Conservation (phyloP, 2,329 filamentous ascomycete species). For the Aureobasidium musti region DNA sequence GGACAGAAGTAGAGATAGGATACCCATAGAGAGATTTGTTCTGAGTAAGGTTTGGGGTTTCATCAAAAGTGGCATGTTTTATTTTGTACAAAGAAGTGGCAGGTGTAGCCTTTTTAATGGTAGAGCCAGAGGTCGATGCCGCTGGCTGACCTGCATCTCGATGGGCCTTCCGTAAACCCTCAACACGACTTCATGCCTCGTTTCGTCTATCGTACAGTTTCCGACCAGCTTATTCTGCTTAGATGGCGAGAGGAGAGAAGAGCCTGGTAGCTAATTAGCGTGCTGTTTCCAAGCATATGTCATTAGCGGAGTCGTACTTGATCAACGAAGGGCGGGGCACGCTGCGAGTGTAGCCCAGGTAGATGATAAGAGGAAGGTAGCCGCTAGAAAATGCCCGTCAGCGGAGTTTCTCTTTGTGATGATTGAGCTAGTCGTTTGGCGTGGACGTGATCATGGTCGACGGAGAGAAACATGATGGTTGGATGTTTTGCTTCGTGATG, state of each 20-base stretch:
- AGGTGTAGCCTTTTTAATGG: background rate
- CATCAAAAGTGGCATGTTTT: constrained; percentile 20
- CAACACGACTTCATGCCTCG: background rate
- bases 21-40: constrained; percentile 4
- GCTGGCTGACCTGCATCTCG: constrained; percentile 10
- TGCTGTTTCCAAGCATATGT: background rate
- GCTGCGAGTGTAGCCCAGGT: constrained; percentile 95
- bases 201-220: constrained; percentile 25
- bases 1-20: background rate
- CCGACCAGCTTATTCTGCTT: constrained; percentile 12
- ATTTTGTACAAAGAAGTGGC: constrained; percentile 19
- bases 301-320: constrained; percentile 52
- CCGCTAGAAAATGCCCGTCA: constrained; percentile 60
- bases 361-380: constrained; percentile 94
- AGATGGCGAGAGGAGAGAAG: constrained; percentile 34
- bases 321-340: constrained; percentile 82
- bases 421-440: background rate
- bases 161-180: background rate
- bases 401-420: background rate
- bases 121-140: background rate
- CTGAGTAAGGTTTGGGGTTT: background rate
- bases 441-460: no score
- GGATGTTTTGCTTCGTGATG: background rate
- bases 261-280: constrained; percentile 30
- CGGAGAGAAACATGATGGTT: no score